These are phyloP conservation scores for Rhizopus microsporus DNA, from an alignment of 371 early-diverging fungal genomes.

Conservation along the genomic window DNA sequence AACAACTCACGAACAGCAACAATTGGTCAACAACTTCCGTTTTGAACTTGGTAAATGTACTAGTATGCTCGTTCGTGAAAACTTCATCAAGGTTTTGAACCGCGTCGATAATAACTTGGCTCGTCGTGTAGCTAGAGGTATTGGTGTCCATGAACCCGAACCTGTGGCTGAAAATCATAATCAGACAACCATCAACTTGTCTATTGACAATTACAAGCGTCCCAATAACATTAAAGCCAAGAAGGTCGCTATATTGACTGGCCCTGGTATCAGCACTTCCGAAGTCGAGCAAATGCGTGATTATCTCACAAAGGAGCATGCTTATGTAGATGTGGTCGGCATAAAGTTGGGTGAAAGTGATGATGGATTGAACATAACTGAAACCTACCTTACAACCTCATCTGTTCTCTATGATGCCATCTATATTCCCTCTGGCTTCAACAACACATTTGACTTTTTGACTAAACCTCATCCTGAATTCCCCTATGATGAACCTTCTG, in stretches of 20 bases:
- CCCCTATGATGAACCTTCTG: conserved; percentile 38
- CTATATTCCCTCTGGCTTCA: conserved; percentile 38
- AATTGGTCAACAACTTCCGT: conserved; percentile 38
- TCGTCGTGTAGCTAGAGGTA: conserved; percentile 35
- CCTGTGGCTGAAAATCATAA: conserved; percentile 26
- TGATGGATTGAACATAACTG: conserved; percentile 28
- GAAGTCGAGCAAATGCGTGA: conserved; percentile 31
- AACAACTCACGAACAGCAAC: conserved; percentile 42
- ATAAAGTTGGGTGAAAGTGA: conserved; percentile 19
- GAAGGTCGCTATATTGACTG: conserved; percentile 40
- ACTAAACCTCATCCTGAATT: conserved; percentile 15
- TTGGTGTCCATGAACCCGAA: conserved; percentile 31
- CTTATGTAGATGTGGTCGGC: conserved; percentile 37
- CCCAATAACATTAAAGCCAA: conserved; percentile 32
- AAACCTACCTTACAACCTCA: conserved; percentile 32
- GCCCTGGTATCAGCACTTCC: conserved; percentile 27
- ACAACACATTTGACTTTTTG: conserved; percentile 23
- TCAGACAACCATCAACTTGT: conserved; percentile 25
- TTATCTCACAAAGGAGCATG: conserved; percentile 29
- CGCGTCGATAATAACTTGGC: conserved; percentile 47
- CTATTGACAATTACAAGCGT: conserved; percentile 37
- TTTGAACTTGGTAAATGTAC: conserved; percentile 49
- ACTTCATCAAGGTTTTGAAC: conserved; percentile 41
- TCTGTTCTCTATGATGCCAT: conserved; percentile 46
- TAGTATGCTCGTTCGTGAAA: conserved; percentile 30